Evolutionary conservation across 1,139 yeast species (phyloP), one percentile per base, ranked within the genome.

Genomic region (Entelexis sorbosivorans): DNA sequence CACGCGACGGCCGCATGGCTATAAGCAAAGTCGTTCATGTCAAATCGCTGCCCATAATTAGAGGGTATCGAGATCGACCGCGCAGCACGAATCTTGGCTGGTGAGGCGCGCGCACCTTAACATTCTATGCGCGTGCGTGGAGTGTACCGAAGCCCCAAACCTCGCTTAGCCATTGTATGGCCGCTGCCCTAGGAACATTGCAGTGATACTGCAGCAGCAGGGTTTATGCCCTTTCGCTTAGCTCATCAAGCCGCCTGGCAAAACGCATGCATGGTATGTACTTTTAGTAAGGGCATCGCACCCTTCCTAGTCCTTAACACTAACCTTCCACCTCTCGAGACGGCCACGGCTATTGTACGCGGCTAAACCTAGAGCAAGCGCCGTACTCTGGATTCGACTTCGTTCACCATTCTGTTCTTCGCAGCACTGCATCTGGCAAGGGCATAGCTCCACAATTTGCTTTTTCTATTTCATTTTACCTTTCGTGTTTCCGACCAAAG

Each of bases 391-490:
- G 38, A 35, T 10, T 14, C 38, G 14, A 17, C 6, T 3, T 13
- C 14, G n/a, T 20, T 14, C 10, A 26, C n/a, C 14, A 35, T 35
- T 35, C 24, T 6, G 5, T 5, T 28, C 8, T 4, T 10, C 40
- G 28, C 28, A 36, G 19, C 16, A 36, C 16, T n/a, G 24, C 44
- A 29, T 20, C 35, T 17, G 29, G 35, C 44, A 40, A 40, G 35
- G 44, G 16, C 44, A 19, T 40, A 40, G 34, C 16, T 40, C 34
- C 16, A 29, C 44, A 29, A 40, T 40, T 40, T 40, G 43, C 43
- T 39, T 28, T 36, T 39, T 32, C 42, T 32, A 42, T 42, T 20
- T 32, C 45, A 42, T 42, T 42, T 42, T 42, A 42, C 45, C 20
- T 7, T 32, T 42, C 13, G 10, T 3, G 7, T 4, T 32, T 17